phyloP scores from a whole-genome alignment of 2,329 filamentous ascomycete genomes.

The Pseudocercospora fijiensis region DNA sequence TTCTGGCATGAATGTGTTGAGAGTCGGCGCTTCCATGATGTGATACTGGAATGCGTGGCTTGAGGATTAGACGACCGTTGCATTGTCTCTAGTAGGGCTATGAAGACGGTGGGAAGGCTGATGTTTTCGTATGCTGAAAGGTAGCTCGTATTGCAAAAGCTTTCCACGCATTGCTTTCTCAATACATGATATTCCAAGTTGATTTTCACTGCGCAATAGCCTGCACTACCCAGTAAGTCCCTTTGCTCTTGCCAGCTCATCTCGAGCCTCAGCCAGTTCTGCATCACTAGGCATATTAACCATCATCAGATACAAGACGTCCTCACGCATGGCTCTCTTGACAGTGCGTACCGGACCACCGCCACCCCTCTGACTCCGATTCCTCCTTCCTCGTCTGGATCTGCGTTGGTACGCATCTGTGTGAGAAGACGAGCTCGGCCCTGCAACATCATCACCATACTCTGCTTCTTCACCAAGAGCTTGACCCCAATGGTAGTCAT shows the following conservation, averaged over 20 bases:
- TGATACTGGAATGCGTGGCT: constrained; percentile 15
- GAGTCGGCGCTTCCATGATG: constrained; percentile 17
- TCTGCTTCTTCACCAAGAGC: background rate
- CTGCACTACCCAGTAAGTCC: background rate
- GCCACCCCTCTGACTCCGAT: constrained; percentile 36
- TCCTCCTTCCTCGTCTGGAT: constrained; percentile 1
- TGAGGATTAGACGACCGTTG: constrained; percentile 22
- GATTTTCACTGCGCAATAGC: background rate
- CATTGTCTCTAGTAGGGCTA: background rate
- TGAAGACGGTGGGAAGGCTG: constrained; percentile 13
- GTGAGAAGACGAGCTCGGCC: background rate
- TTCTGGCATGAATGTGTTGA: constrained; percentile 23
- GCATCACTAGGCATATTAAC: constrained; percentile 50
- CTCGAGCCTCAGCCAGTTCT: constrained; percentile 41
- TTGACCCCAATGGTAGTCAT: background rate
- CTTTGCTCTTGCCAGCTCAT: constrained; percentile 20
- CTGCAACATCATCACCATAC: background rate
- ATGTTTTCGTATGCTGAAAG: constrained; percentile 17
- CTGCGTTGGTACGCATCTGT: background rate
- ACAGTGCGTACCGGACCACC: constrained; percentile 46
- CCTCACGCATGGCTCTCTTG: constrained; percentile 20
- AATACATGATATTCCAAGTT: background rate
- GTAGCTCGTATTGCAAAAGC: constrained; percentile 25
- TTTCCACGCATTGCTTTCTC: constrained; percentile 12
- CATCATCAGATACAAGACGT: constrained; percentile 52